Evolutionary conservation across 805 yeast species (phyloP).

Genomic region (Wickerhamomyces bovis): DNA sequence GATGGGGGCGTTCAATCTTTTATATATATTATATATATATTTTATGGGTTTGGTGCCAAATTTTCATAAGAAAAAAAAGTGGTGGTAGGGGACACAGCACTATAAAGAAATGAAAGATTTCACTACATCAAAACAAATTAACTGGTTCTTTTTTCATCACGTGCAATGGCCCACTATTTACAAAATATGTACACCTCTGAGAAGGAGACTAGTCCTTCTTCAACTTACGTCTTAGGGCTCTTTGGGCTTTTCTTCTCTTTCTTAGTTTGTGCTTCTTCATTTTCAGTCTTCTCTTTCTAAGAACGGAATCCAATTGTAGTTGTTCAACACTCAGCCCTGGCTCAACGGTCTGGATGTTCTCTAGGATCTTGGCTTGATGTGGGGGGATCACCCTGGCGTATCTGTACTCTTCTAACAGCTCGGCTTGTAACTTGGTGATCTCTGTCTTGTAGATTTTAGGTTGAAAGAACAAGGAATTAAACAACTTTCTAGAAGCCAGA

Average conservation of each 20-base stretch:
- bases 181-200: not conserved
- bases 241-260: conserved; percentile 93
- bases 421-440: conserved; percentile 7
- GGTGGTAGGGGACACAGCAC: not conserved
- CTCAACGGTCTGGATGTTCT: conserved; percentile 9
- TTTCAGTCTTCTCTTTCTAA: conserved; percentile 83
- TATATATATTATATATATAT: too few relatives aligned
- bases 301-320: conserved; percentile 51
- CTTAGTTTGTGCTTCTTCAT: conserved; percentile 97
- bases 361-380: conserved; percentile 15
- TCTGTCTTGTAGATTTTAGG: conserved; percentile 7
- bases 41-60: not conserved
- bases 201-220: conserved; percentile 20
- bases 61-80: not conserved
- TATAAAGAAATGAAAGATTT: too few relatives aligned
- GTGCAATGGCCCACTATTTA: not conserved
- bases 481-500: not conserved
- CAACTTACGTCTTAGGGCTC: conserved; percentile 66
- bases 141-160: not conserved
- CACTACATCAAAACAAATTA: too few relatives aligned
- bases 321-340: conserved; percentile 8
- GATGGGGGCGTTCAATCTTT: too few relatives aligned
- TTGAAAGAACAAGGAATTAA: conserved; percentile 3
- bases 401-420: conserved; percentile 4
- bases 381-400: conserved; percentile 17